These are phyloP conservation scores for Lecanosticta acicola DNA, from an alignment of 2,329 filamentous ascomycete species.

Conservation along the genomic window DNA sequence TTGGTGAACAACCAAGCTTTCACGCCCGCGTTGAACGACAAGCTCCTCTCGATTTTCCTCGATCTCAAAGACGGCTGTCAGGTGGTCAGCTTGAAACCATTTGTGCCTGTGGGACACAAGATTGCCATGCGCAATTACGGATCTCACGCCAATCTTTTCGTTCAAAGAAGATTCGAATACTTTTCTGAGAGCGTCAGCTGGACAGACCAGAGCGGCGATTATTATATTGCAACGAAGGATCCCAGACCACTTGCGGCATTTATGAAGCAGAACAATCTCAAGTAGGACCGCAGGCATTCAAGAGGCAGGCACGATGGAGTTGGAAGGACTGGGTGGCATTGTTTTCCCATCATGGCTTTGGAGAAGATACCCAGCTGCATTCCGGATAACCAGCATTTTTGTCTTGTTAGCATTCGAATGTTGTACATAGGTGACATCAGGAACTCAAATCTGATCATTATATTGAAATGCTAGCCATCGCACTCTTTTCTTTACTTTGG, in stretches of 20 bases:
- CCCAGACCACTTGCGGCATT: slow-evolving; percentile 49
- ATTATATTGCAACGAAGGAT: slow-evolving; percentile 82
- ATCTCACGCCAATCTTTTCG: slow-evolving; percentile 73
- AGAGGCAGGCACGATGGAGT: background rate
- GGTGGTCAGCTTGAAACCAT: slow-evolving; percentile 87
- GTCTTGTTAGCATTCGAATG: slow-evolving; percentile 1
- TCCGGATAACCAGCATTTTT: background rate
- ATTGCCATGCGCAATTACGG: slow-evolving; percentile 69
- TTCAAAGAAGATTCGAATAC: slow-evolving; percentile 67
- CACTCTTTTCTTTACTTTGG: too few relatives aligned
- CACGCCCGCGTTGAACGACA: slow-evolving; percentile 77
- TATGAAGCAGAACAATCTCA: slow-evolving; percentile 32
- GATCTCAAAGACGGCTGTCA: slow-evolving; percentile 87
- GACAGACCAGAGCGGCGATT: slow-evolving; percentile 72
- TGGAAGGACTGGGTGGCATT: slow-evolving; percentile 1
- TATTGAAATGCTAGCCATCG: too few relatives aligned
- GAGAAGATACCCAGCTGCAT: slow-evolving; percentile 11
- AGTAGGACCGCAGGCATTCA: slow-evolving; percentile 1
- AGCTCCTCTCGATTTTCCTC: slow-evolving; percentile 80
- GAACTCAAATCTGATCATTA: too few relatives aligned
- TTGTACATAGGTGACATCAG: background rate
- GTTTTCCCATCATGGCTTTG: slow-evolving; percentile 3
- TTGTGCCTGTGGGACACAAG: slow-evolving; percentile 74
- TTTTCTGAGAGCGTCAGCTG: slow-evolving; percentile 74
- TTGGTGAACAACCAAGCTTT: slow-evolving; percentile 98